Evolutionary conservation across 495 filamentous ascomycete genomes (phyloP), one percentile per base, ranked within the genome.

Genomic region (Margaritispora aquatica): DNA sequence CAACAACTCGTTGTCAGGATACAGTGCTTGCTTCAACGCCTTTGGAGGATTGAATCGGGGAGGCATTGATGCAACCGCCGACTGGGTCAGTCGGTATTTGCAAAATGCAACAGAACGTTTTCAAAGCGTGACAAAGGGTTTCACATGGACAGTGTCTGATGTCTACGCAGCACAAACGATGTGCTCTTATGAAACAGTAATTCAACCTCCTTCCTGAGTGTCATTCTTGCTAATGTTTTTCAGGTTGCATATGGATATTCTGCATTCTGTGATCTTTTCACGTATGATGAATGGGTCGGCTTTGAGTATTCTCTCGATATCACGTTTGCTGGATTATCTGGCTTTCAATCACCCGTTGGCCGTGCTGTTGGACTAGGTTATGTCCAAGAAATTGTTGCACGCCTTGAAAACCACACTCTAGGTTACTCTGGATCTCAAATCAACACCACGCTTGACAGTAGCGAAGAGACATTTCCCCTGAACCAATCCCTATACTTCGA

Each of bases 361-460:
- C 75, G 85, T 8, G 85, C 85, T 11, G 75, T 83, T 23, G 90
- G 91, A 0, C 83, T 91, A 20, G 91, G 90, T 1, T 96, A 83
- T 66, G 84, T 84, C 26, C 92, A 92, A 68, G 91, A 96, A 71
- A 75, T 94, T 36, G 75, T 94, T 34, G 87, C 90, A 9, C 79
- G 91, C 17, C 71, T 96, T 44, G 89, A 87, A 1, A 73, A 75
- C 50, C 80, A 84, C 62, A 67, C 73, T 19, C 78, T 87, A 0
- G 85, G 91, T 24, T 74, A 74, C 19, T 77, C 77, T 0, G 74
- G 76, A 10, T 92, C 87, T 4, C 82, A 78, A 51, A 86, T 84
- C 19, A 95, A 96, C 62, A 72, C 69, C n/a, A 93, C 90, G 1
- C 77, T 95, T 0, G 88, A 93, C 63, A 71, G 64, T 2, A 73